Evolutionary conservation across 1,139 yeast species (phyloP).

Genomic region (Candida sp.): DNA sequence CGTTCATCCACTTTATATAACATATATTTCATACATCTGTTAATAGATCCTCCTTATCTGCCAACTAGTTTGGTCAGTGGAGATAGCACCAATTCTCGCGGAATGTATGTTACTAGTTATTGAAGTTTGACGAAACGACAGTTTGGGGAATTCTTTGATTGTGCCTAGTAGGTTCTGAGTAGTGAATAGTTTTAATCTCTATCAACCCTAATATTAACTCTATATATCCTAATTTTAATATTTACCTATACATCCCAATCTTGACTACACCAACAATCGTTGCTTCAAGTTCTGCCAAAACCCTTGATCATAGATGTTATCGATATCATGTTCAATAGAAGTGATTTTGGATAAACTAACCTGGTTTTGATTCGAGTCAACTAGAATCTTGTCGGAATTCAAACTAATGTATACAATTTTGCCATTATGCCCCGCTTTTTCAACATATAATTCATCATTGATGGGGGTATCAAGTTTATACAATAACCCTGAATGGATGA

Average conservation of each 20-base stretch:
- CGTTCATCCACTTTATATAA: no score
- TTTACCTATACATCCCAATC: not conserved
- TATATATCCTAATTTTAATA: no score
- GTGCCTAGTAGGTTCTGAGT: no score
- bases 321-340: conserved; percentile 43
- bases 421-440: conserved; percentile 10
- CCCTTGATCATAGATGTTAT: conserved; percentile 69
- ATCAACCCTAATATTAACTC: no score
- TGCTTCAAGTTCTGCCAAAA: conserved; percentile 46
- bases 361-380: conserved; percentile 10
- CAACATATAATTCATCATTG: conserved; percentile 12
- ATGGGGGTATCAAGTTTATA: conserved; percentile 14
- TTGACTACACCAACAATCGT: conserved; percentile 3
- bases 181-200: no score
- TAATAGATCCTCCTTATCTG: no score
- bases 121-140: no score
- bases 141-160: no score
- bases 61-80: no score
- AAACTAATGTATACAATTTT: conserved; percentile 25
- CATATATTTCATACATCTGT: no score
- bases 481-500: conserved; percentile 40
- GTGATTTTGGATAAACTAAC: conserved; percentile 22
- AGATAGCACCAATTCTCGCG: no score
- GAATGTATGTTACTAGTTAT: no score
- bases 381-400: conserved; percentile 18